Evolutionary conservation across 2,329 filamentous ascomycete species (phyloP).

Genomic region (Pseudogymnoascus sp.): DNA sequence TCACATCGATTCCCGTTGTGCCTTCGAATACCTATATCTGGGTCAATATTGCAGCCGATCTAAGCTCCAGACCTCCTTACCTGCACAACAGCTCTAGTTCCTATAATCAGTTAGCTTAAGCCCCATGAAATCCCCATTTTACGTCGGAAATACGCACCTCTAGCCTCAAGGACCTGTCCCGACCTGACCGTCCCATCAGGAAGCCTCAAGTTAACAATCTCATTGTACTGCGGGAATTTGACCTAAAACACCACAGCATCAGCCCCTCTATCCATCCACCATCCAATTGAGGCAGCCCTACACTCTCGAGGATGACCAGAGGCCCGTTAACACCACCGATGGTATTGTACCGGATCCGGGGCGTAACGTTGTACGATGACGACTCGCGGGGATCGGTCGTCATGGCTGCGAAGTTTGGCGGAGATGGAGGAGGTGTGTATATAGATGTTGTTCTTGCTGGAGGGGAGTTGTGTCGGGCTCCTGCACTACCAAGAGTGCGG

Average conservation of each 20-base stretch:
- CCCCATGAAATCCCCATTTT: background rate
- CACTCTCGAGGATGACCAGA: constrained; percentile 94
- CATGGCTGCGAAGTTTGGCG: background rate
- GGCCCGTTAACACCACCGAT: constrained; percentile 97
- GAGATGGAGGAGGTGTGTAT: background rate
- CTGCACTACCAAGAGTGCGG: constrained; percentile 8
- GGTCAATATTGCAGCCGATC: constrained; percentile 21
- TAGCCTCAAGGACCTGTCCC: constrained; percentile 93
- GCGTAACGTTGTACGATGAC: constrained; percentile 42
- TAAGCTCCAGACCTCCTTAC: constrained; percentile 38
- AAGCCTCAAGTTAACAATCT: constrained; percentile 92
- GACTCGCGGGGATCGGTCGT: constrained; percentile 27
- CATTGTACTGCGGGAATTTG: constrained; percentile 96
- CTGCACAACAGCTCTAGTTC: constrained; percentile 90
- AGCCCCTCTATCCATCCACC: background rate
- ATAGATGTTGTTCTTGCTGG: background rate
- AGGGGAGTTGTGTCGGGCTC: constrained; percentile 3
- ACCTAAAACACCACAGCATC: constrained; percentile 47
- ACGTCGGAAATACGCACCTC: constrained; percentile 52
- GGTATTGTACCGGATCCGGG: constrained; percentile 89
- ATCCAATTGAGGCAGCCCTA: constrained; percentile 28
- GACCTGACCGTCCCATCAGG: constrained; percentile 90
- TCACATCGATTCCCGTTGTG: constrained; percentile 94
- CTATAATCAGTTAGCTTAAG: constrained; percentile 37
- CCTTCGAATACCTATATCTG: constrained; percentile 81